Percentiles rank a stretch among this genome's conserved stretches.
phyloP scores from a whole-genome alignment of 345 rosid genomes.

The Citrus hindsii region DNA sequence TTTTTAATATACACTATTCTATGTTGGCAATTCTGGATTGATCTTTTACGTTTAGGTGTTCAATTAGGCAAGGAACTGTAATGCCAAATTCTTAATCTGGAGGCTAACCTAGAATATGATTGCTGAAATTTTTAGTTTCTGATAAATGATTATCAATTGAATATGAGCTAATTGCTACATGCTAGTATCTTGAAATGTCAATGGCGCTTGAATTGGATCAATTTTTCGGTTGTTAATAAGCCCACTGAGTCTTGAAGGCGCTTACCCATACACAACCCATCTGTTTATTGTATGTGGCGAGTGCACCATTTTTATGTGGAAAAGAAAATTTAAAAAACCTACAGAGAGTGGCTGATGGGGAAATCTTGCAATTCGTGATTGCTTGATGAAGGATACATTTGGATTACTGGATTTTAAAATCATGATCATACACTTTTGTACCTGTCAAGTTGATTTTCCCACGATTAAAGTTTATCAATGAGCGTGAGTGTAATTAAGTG shows the following conservation, averaged over 20 bases:
- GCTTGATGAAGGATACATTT: neutral
- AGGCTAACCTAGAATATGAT: neutral
- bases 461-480: neutral
- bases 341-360: slow-evolving; percentile 39
- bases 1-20: neutral
- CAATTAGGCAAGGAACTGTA: neutral
- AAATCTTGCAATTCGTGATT: neutral
- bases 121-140: neutral
- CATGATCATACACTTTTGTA: neutral
- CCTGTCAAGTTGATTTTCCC: neutral
- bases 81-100: neutral
- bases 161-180: neutral
- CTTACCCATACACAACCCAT: neutral
- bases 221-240: neutral
- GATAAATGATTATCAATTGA: neutral
- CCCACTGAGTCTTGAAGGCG: neutral
- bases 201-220: neutral
- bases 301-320: neutral
- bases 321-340: slow-evolving; percentile 32
- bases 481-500: neutral
- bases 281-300: neutral
- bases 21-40: no score
- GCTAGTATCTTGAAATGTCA: neutral
- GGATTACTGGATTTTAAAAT: neutral
- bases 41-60: neutral